These are phyloP conservation scores for Fragilariopsis cylindrus DNA, from an alignment of 108 stramenopile genomes.

Conservation along the genomic window DNA sequence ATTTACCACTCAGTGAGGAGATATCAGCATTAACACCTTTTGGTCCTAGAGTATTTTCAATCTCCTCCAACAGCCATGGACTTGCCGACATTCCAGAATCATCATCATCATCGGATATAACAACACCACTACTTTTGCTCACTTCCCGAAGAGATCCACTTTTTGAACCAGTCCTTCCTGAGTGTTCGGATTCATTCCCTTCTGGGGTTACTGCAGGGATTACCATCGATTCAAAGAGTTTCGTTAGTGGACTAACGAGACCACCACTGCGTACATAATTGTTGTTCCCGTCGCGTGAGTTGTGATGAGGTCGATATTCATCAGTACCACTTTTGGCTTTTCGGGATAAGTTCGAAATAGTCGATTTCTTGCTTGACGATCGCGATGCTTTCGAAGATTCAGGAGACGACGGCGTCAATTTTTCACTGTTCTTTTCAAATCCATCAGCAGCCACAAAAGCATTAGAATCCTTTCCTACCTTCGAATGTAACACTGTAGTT, in stretches of 20 bases:
- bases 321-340: not conserved
- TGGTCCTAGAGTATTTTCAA: slow-evolving; percentile 78
- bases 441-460: not conserved
- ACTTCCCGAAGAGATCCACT: not conserved
- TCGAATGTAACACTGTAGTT: too few relatives aligned
- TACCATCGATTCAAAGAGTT: slow-evolving; percentile 27
- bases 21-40: slow-evolving; percentile 69
- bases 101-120: slow-evolving; percentile 18
- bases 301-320: not conserved
- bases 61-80: slow-evolving; percentile 78
- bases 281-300: not conserved
- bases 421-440: not conserved
- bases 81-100: slow-evolving; percentile 46
- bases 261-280: not conserved
- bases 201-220: slow-evolving; percentile 22
- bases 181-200: slow-evolving; percentile 11
- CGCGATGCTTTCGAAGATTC: not conserved
- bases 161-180: not conserved
- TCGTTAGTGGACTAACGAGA: slow-evolving; percentile 15
- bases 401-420: not conserved
- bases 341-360: not conserved
- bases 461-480: too few relatives aligned
- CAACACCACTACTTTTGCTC: not conserved
- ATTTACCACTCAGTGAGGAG: slow-evolving; percentile 77
- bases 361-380: not conserved